phyloP scores from a whole-genome alignment of 108 stramenopile species.

The Nitzschia putrida region DNA sequence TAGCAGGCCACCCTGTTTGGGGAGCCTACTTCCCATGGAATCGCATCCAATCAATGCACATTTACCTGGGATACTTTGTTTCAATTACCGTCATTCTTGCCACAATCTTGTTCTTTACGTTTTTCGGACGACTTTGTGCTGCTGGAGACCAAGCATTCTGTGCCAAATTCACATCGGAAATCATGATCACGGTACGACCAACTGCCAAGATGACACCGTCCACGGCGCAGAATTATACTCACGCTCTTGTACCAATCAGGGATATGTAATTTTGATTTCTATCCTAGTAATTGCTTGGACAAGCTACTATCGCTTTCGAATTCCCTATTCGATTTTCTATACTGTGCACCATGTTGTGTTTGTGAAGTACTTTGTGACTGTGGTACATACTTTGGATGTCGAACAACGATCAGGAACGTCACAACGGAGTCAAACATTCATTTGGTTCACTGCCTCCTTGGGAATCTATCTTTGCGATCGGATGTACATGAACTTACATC shows the following conservation, averaged over 20 bases:
- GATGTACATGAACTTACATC: conserved; percentile 40
- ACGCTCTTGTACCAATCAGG: conserved; percentile 2
- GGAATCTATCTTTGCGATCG: conserved; percentile 47
- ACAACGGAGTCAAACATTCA: conserved; percentile 48
- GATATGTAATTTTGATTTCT: conserved; percentile 41
- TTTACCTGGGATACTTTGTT: conserved; percentile 50
- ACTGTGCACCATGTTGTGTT: conserved; percentile 43
- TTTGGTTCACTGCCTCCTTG: conserved; percentile 49
- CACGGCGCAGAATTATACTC: conserved; percentile 20
- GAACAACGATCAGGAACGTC: conserved; percentile 26
- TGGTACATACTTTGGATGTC: conserved; percentile 46
- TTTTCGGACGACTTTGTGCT: conserved; percentile 41
- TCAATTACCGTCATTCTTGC: conserved; percentile 38
- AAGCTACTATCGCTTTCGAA: conserved; percentile 38
- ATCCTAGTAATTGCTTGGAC: conserved; percentile 37
- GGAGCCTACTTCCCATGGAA: conserved; percentile 41
- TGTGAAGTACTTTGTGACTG: conserved; percentile 43
- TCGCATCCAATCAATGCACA: conserved; percentile 37
- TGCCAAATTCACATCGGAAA: conserved; percentile 47
- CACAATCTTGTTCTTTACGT: conserved; percentile 49
- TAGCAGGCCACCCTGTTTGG: conserved; percentile 22
- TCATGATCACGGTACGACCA: conserved; percentile 29
- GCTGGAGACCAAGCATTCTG: conserved; percentile 50
- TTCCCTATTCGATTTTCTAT: conserved; percentile 52
- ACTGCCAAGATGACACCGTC: neutral